Evolutionary conservation across 1,284 basidiomycete species (phyloP).

Genomic region (Tylopilus sp.): DNA sequence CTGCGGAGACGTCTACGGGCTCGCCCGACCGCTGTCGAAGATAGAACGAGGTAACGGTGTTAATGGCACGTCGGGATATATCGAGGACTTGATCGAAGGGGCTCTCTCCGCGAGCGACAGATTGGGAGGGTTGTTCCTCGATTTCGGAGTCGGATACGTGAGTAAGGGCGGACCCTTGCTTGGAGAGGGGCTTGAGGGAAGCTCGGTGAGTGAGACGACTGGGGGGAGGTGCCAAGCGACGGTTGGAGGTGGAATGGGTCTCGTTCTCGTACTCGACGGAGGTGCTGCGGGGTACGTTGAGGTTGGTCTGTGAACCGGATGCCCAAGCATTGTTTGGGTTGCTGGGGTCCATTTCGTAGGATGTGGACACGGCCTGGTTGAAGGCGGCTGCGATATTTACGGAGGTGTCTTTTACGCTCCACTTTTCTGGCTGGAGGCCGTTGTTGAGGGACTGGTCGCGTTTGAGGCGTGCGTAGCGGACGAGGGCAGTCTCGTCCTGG

Average conservation of each 20-base stretch:
- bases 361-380: constrained; percentile 56
- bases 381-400: constrained; percentile 83
- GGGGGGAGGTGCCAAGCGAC: constrained; percentile 58
- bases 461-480: constrained; percentile 50
- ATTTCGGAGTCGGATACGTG: constrained; percentile 64
- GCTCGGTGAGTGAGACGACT: constrained; percentile 37
- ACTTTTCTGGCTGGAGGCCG: constrained; percentile 59
- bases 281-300: constrained; percentile 59
- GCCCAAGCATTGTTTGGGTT: constrained; percentile 65
- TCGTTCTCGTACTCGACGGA: constrained; percentile 75
- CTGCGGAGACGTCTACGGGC: constrained; percentile 36
- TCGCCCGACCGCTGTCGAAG: constrained; percentile 56
- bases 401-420: constrained; percentile 73
- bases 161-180: constrained; percentile 43
- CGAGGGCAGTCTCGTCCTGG: constrained; percentile 44
- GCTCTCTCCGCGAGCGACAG: constrained; percentile 50
- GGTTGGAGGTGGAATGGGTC: constrained; percentile 47
- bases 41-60: constrained; percentile 52
- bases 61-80: constrained; percentile 47
- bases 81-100: constrained; percentile 59
- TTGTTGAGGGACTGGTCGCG: constrained; percentile 44
- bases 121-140: constrained; percentile 41
- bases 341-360: constrained; percentile 39
- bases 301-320: constrained; percentile 49
- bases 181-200: constrained; percentile 46